Percentiles rank a stretch among this genome's conserved stretches.
Evolutionary conservation across 768 basidiomycete species (phyloP).

Genomic region (Tricholoma sp.): DNA sequence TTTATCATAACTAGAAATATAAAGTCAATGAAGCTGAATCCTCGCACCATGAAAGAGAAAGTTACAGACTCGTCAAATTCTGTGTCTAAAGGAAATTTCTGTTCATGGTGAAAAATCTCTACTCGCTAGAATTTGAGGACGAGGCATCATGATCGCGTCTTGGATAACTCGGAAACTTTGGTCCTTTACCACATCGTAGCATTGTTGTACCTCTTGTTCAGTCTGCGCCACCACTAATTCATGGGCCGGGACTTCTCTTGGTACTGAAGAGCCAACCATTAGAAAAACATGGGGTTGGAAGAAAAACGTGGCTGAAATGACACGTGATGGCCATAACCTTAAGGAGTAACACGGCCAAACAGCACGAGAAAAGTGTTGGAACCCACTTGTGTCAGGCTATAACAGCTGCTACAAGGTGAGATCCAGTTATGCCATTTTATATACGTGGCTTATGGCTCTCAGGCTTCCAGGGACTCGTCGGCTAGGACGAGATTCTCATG

Average conservation of each 20-base stretch:
- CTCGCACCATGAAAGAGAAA: neutral
- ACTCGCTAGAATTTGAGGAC: constrained; percentile 29
- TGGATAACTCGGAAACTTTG: constrained; percentile 2
- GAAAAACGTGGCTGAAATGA: neutral
- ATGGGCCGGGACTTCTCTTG: constrained; percentile 33
- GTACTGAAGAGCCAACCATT: neutral
- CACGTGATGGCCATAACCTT: constrained; percentile 8
- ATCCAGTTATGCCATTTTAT: neutral
- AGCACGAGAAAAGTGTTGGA: constrained; percentile 7
- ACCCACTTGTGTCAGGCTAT: neutral
- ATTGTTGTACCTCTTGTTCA: constrained; percentile 54
- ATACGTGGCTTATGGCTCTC: neutral
- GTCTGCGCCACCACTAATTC: constrained; percentile 52
- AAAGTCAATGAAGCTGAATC: neutral
- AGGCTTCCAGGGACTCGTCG: constrained; percentile 18
- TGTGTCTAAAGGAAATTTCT: constrained; percentile 65
- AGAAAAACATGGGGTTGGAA: neutral
- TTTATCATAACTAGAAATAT: constrained; percentile 49
- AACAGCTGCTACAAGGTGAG: constrained; percentile 15
- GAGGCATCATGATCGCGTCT: constrained; percentile 1
- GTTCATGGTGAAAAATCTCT: constrained; percentile 58
- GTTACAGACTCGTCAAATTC: constrained; percentile 68
- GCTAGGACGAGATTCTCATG: constrained; percentile 36
- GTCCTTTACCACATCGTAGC: constrained; percentile 48
- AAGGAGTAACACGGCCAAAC: constrained; percentile 9